phyloP scores from a whole-genome alignment of 306 rosid species.

The Neltuma alba region DNA sequence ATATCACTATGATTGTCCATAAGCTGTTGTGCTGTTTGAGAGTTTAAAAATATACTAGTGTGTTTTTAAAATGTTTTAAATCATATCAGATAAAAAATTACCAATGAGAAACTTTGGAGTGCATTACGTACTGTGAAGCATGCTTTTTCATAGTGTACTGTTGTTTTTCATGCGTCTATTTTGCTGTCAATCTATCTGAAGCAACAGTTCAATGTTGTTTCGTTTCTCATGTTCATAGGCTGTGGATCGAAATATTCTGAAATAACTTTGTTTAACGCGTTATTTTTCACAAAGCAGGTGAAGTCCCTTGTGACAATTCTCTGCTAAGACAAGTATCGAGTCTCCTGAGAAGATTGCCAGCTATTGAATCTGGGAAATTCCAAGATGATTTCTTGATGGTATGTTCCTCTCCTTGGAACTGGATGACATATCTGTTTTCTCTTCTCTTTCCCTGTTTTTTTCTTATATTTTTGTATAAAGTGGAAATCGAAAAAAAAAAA shows the following conservation, averaged over 20 bases:
- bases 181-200: background rate
- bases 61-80: background rate
- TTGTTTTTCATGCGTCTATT: background rate
- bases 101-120: background rate
- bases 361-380: slow-evolving; percentile 86
- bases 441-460: background rate
- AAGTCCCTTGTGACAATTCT: slow-evolving; percentile 83
- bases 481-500: background rate
- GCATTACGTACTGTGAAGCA: background rate
- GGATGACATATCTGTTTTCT: slow-evolving; percentile 4
- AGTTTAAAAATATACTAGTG: background rate
- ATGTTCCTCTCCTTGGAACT: slow-evolving; percentile 38
- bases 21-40: background rate
- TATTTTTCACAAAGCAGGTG: slow-evolving; percentile 54
- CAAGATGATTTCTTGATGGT: slow-evolving; percentile 97
- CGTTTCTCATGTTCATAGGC: background rate
- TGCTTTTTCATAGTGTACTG: background rate
- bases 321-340: slow-evolving; percentile 91
- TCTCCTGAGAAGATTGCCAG: slow-evolving; percentile 90
- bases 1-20: background rate
- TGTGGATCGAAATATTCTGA: slow-evolving; percentile 22
- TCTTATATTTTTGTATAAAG: background rate
- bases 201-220: background rate
- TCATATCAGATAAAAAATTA: background rate
- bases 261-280: slow-evolving; percentile 2